Evolutionary conservation across 768 basidiomycete species (phyloP).

Genomic region (Calocera cornea): DNA sequence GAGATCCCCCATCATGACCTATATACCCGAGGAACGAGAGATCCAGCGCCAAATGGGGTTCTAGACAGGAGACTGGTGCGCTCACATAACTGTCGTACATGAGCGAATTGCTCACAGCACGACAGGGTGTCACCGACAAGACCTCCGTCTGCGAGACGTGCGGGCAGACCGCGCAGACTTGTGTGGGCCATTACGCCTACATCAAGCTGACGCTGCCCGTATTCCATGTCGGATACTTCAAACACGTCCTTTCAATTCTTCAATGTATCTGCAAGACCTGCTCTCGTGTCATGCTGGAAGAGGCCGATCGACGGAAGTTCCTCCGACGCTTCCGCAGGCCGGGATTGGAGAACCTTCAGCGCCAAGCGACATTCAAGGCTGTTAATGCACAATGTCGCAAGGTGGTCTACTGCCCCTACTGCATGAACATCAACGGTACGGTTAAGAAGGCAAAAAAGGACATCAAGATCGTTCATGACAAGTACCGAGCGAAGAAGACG

Average conservation of each 20-base stretch:
- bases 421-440: conserved; percentile 81
- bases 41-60: conserved; percentile 83
- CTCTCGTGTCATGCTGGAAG: conserved; percentile 78
- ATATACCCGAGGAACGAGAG: conserved; percentile 69
- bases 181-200: conserved; percentile 97
- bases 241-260: conserved; percentile 81
- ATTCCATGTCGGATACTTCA: conserved; percentile 97
- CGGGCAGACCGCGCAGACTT: conserved; percentile 78
- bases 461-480: conserved; percentile 94
- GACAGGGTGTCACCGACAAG: conserved; percentile 89
- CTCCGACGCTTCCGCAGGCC: conserved; percentile 84
- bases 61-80: conserved; percentile 80
- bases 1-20: conserved; percentile 88
- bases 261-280: conserved; percentile 98
- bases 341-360: conserved; percentile 83
- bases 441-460: conserved; percentile 86
- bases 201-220: conserved; percentile 94
- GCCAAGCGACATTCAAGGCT: conserved; percentile 65
- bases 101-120: not conserved
- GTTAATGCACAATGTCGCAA: conserved; percentile 82
- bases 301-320: conserved; percentile 68
- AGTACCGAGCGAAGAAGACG: conserved; percentile 88
- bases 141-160: conserved; percentile 88
- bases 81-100: conserved; percentile 6
- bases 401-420: conserved; percentile 83